A percentile compares a stretch with the other conserved stretches of the same genome.
Conservation (phyloP, 306 rosid species). For the Vicia faba region DNA sequence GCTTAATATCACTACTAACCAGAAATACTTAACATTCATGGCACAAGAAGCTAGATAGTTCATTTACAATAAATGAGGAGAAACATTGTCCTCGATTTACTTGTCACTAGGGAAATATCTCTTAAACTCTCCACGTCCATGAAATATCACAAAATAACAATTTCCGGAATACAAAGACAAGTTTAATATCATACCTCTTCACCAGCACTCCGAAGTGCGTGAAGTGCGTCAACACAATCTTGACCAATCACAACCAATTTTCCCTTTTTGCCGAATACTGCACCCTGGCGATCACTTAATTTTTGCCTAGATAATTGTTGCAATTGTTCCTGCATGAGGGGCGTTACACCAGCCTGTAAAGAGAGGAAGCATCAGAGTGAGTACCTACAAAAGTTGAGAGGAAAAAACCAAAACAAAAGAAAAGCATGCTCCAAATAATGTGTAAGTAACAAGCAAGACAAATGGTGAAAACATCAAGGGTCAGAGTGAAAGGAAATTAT, state of each 20-base stretch:
- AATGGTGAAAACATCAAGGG: conserved; percentile 1
- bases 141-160: neutral
- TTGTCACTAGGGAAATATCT: conserved; percentile 23
- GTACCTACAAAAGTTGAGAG: conserved; percentile 31
- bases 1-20: neutral
- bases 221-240: conserved; percentile 88
- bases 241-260: conserved; percentile 83
- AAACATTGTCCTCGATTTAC: neutral
- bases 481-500: neutral
- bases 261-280: conserved; percentile 58
- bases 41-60: neutral
- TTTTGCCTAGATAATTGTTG: conserved; percentile 75
- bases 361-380: conserved; percentile 13
- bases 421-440: conserved; percentile 8
- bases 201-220: conserved; percentile 75
- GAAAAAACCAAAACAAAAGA: conserved; percentile 17
- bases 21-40: conserved; percentile 1
- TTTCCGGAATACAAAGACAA: neutral
- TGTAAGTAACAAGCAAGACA: neutral
- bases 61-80: neutral
- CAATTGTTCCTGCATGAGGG: conserved; percentile 76
- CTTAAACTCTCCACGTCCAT: neutral
- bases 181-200: conserved; percentile 62
- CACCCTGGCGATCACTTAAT: conserved; percentile 40
- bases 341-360: conserved; percentile 86